phyloP scores from a whole-genome alignment of 2,329 filamentous ascomycete species.

The Myrmaecium sp. region DNA sequence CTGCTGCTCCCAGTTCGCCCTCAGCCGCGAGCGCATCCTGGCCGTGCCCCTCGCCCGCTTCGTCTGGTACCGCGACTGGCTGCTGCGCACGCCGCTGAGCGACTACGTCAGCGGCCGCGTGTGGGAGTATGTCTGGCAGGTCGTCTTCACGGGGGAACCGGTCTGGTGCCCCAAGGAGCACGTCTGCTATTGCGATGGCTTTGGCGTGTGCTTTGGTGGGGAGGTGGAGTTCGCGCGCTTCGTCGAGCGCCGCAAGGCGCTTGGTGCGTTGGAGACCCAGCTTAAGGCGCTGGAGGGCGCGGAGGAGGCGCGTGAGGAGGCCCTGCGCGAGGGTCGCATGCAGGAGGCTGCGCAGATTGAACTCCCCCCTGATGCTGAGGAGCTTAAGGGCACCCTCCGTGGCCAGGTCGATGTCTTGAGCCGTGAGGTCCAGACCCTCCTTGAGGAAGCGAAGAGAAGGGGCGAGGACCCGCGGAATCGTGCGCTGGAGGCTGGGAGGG shows the following conservation, averaged over 20 bases:
- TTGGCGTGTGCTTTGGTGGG: slow-evolving; percentile 42
- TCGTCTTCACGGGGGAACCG: slow-evolving; percentile 37
- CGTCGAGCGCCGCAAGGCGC: slow-evolving; percentile 27
- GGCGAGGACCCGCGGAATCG: slow-evolving; percentile 35
- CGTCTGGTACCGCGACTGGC: slow-evolving; percentile 42
- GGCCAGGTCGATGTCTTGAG: too few relatives aligned
- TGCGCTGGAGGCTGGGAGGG: slow-evolving; percentile 34
- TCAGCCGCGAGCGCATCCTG: slow-evolving; percentile 39
- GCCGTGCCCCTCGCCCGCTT: slow-evolving; percentile 36
- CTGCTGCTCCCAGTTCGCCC: slow-evolving; percentile 48
- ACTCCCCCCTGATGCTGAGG: slow-evolving; percentile 21
- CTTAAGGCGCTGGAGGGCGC: slow-evolving; percentile 20
- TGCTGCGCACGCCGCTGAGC: slow-evolving; percentile 37
- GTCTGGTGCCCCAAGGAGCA: slow-evolving; percentile 35
- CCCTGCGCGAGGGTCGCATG: slow-evolving; percentile 26
- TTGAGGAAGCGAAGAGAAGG: slow-evolving; percentile 29
- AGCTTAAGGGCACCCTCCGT: too few relatives aligned
- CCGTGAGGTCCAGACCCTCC: too few relatives aligned
- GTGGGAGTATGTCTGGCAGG: slow-evolving; percentile 50
- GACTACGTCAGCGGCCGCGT: slow-evolving; percentile 41
- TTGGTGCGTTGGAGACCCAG: slow-evolving; percentile 24
- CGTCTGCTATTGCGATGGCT: slow-evolving; percentile 47
- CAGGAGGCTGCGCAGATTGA: slow-evolving; percentile 27
- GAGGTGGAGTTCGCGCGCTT: slow-evolving; percentile 32
- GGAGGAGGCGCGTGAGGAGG: slow-evolving; percentile 22